Conservation (phyloP, 768 basidiomycete species). For the Ephemerocybe angulata region DNA sequence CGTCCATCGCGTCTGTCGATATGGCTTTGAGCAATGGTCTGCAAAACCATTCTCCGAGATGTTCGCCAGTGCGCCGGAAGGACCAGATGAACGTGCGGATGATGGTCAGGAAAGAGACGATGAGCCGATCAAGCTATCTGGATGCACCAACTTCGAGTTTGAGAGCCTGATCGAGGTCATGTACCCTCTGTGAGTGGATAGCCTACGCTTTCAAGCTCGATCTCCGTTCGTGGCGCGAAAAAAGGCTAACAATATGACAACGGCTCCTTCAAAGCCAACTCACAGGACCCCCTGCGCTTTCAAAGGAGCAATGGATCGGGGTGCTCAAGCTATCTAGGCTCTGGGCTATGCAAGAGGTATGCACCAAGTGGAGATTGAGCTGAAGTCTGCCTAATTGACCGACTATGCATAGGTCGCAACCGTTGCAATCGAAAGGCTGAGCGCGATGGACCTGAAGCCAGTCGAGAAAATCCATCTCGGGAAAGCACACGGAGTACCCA, state of each 20-base stretch:
- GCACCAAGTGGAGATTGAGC: neutral
- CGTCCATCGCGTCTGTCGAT: neutral
- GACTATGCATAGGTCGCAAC: neutral
- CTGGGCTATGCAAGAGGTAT: constrained; percentile 1
- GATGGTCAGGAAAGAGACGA: neutral
- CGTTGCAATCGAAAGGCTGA: neutral
- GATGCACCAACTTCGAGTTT: neutral
- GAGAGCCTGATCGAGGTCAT: neutral
- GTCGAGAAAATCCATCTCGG: constrained; percentile 1
- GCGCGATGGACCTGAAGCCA: neutral
- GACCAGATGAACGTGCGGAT: neutral
- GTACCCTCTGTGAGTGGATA: constrained; percentile 1
- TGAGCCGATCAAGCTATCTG: neutral
- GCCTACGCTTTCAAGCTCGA: neutral
- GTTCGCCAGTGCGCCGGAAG: neutral
- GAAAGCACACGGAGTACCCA: neutral
- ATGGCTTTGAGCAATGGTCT: neutral
- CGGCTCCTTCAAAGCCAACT: neutral
- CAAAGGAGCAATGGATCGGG: neutral
- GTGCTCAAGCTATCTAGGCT: neutral
- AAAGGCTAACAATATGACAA: neutral
- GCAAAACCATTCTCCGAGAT: neutral
- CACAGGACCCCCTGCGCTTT: neutral
- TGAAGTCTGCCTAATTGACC: neutral
- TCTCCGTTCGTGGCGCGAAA: neutral